Evolutionary conservation across 1,139 yeast genomes (phyloP), one percentile per base, ranked within the genome.

Genomic region (Candida tropicalis): DNA sequence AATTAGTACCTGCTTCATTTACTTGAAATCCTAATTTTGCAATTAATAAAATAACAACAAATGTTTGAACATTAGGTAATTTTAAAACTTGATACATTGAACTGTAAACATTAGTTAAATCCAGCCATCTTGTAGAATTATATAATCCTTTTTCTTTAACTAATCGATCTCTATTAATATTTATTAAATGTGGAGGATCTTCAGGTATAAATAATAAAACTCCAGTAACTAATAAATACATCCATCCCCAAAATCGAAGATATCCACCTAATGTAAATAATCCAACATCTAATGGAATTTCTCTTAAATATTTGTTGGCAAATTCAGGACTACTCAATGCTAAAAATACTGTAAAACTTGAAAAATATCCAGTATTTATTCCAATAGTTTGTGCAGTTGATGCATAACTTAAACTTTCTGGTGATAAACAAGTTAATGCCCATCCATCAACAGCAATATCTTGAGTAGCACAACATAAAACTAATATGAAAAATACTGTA

Each of bases 391-490:
- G 99, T 0, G 99, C 99, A 0, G 99, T 93, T 4, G 96, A 87
- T 0, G 99, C 99, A 66, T 81, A 93, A n/a, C 95, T 84, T 46
- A 93, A 70, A 16, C 95, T 87, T 34, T 81, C 81, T 18, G 82
- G 83, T 13, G 91, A 82, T 42, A 93, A 70, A 41, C 93, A 81
- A 1, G 97, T 93, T 58, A 93, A 69, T 0, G 98, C 98, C 99
- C 99, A 93, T 5, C 99, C 99, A 65, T 93, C 99, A 12, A 93
- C 99, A 1, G 99, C 98, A 44, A 93, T 93, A 61, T 93, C 99
- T 63, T 93, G 99, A 0, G 99, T 93, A 2, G 99, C 98, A 67
- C 97, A 91, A 47, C 93, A 73, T 47, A 93, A 80, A 35, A 93
- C 93, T 46, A 95, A 68, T 16, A 81, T 51, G 55, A 91, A 87